Conservation (phyloP, 129 eudicot genomes). For the Tanacetum coccineum region DNA sequence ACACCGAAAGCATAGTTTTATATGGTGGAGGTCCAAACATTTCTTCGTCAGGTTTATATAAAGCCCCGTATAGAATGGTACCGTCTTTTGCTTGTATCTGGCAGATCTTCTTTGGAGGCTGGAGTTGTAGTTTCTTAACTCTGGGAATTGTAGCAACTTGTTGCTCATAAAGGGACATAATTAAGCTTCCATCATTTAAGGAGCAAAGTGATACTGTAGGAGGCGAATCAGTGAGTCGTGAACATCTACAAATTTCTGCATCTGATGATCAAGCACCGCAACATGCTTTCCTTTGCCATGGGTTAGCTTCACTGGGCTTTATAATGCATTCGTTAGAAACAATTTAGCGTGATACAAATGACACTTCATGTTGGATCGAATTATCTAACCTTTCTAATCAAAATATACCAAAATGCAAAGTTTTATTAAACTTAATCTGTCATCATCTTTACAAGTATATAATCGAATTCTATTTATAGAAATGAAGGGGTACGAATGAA, state of each 20-base stretch:
- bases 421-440: no score
- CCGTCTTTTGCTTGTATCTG: constrained; percentile 73
- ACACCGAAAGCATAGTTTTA: constrained; percentile 80
- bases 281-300: constrained; percentile 75
- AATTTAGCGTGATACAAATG: constrained; percentile 75
- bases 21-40: constrained; percentile 93
- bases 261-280: constrained; percentile 86
- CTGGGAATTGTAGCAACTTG: constrained; percentile 56
- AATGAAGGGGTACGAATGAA: no score
- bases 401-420: no score
- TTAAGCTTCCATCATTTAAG: constrained; percentile 71
- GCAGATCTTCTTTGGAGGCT: constrained; percentile 69
- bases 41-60: constrained; percentile 76
- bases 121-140: constrained; percentile 55
- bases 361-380: no score
- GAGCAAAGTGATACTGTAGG: constrained; percentile 66
- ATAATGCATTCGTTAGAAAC: constrained; percentile 40
- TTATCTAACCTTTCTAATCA: no score
- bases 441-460: no score
- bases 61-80: constrained; percentile 63
- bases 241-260: constrained; percentile 80
- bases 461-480: no score
- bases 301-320: constrained; percentile 66
- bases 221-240: constrained; percentile 72
- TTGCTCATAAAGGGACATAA: constrained; percentile 73